These are phyloP conservation scores for Sclerotinia sclerotiorum DNA, from an alignment of 2,329 filamentous ascomycete species.

Conservation along the genomic window DNA sequence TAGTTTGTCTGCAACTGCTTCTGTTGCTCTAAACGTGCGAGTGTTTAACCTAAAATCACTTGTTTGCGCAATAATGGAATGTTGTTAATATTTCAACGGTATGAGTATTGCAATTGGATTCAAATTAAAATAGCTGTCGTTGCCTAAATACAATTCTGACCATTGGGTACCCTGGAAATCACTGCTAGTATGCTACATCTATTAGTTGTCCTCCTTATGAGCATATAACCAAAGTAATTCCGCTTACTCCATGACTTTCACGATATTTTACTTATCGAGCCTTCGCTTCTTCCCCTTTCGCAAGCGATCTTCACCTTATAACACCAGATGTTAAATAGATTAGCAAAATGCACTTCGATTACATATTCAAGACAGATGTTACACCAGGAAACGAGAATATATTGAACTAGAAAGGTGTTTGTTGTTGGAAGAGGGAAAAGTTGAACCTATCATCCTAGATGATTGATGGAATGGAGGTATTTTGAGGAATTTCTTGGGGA, in stretches of 20 bases:
- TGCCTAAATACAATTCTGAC: too few species aligned
- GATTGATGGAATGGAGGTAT: slow-evolving; percentile 4
- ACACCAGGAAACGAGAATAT: slow-evolving; percentile 46
- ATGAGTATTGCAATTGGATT: not conserved
- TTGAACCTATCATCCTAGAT: slow-evolving; percentile 36
- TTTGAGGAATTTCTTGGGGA: not conserved
- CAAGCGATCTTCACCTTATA: slow-evolving; percentile 44
- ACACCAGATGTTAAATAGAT: slow-evolving; percentile 44
- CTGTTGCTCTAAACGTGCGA: slow-evolving; percentile 31
- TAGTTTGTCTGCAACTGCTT: slow-evolving; percentile 33
- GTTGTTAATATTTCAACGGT: not conserved
- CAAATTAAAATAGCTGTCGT: not conserved
- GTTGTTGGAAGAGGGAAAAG: slow-evolving; percentile 34
- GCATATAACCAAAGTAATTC: slow-evolving; percentile 10
- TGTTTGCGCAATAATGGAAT: not conserved
- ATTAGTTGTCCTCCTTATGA: not conserved
- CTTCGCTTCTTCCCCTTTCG: slow-evolving; percentile 44
- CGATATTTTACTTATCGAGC: slow-evolving; percentile 28
- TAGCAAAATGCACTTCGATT: slow-evolving; percentile 44
- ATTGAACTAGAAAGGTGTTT: slow-evolving; percentile 36
- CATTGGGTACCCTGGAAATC: too few species aligned
- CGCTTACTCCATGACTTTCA: slow-evolving; percentile 27
- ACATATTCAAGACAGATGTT: slow-evolving; percentile 46
- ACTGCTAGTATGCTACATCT: not conserved
- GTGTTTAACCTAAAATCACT: slow-evolving; percentile 30